These are phyloP conservation scores for Acer yangbiense DNA, from an alignment of 345 rosid species.

Conservation along the genomic window DNA sequence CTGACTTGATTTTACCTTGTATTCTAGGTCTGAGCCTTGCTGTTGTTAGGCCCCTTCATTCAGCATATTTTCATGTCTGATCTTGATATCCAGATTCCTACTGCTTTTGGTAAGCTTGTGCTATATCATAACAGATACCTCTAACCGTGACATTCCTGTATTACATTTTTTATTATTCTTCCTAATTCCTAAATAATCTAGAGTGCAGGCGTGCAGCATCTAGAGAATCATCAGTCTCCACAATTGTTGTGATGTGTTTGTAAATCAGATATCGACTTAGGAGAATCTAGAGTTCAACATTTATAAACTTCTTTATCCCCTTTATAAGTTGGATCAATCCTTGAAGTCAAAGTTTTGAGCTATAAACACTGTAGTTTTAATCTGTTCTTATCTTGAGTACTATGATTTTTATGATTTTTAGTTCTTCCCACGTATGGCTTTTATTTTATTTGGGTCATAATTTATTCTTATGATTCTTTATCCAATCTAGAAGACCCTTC, in stretches of 20 bases:
- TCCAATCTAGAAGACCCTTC: not conserved
- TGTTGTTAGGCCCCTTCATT: constrained; percentile 37
- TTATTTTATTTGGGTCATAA: not conserved
- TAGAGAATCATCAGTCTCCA: not conserved
- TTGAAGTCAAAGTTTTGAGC: not conserved
- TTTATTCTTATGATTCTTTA: not conserved
- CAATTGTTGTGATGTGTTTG: no score
- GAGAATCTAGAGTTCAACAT: no score
- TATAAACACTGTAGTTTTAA: not conserved
- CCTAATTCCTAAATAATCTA: no score
- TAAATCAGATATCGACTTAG: no score
- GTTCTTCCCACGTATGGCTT: not conserved
- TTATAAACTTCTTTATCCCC: not conserved
- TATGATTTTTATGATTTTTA: not conserved
- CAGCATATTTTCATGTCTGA: constrained; percentile 79
- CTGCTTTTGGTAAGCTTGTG: constrained; percentile 57
- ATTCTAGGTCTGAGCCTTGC: constrained; percentile 49
- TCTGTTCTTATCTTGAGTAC: not conserved
- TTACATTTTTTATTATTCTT: not conserved
- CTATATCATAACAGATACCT: not conserved
- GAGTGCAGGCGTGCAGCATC: not conserved
- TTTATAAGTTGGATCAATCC: not conserved
- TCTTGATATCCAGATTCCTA: constrained; percentile 65
- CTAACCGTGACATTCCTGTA: not conserved
- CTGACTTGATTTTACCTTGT: constrained; percentile 1